Conservation (phyloP, 2,329 filamentous ascomycete species). For the Aureobasidium musti region DNA sequence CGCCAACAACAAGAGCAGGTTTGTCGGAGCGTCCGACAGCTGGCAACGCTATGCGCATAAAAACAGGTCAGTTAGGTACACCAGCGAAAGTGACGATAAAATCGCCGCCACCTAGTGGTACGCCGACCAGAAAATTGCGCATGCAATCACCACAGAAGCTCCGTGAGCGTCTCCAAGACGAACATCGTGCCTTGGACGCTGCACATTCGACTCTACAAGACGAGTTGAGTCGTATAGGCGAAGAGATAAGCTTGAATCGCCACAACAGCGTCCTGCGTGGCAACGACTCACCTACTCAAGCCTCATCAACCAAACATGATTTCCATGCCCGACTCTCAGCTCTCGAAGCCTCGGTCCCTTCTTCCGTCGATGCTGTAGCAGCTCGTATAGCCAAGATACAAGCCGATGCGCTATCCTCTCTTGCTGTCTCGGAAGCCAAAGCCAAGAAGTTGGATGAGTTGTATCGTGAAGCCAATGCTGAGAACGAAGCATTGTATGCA, state of each 20-base stretch:
- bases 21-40: slow-evolving; percentile 52
- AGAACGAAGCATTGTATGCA: slow-evolving; percentile 91
- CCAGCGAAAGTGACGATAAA: slow-evolving; percentile 27
- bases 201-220: slow-evolving; percentile 69
- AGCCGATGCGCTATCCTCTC: slow-evolving; percentile 68
- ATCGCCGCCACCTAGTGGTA: slow-evolving; percentile 21
- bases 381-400: slow-evolving; percentile 65
- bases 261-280: slow-evolving; percentile 18
- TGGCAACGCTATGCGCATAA: slow-evolving; percentile 61
- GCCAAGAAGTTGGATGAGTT: slow-evolving; percentile 82
- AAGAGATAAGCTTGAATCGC: slow-evolving; percentile 64
- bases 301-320: slow-evolving; percentile 40
- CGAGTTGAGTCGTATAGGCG: slow-evolving; percentile 76
- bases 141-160: slow-evolving; percentile 67
- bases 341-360: slow-evolving; percentile 68
- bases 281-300: slow-evolving; percentile 31
- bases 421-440: slow-evolving; percentile 75
- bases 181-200: slow-evolving; percentile 72
- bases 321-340: slow-evolving; percentile 61
- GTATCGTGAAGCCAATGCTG: slow-evolving; percentile 81
- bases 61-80: slow-evolving; percentile 48
- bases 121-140: slow-evolving; percentile 61
- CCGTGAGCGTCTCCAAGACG: slow-evolving; percentile 80
- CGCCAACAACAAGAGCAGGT: slow-evolving; percentile 54
- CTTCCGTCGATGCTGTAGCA: slow-evolving; percentile 60